Percentiles rank a stretch among this genome's conserved stretches.
Conservation (phyloP, 73 alveolate genomes). For the Paramecium sexaurelia region DNA sequence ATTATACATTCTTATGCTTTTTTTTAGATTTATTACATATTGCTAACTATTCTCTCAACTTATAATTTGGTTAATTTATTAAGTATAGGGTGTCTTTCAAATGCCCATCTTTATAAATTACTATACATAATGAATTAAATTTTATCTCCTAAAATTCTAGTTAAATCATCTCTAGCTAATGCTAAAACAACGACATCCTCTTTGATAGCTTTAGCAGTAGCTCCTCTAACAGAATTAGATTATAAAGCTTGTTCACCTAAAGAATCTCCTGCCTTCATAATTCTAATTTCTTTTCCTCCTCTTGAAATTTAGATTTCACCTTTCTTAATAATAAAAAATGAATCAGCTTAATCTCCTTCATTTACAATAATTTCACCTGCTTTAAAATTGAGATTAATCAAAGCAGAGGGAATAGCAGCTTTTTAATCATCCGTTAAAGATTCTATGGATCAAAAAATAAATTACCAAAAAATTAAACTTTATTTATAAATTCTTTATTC, state of each 20-base stretch:
- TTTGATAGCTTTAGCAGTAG: constrained; percentile 74
- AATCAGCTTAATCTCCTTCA: constrained; percentile 76
- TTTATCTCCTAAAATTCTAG: constrained; percentile 69
- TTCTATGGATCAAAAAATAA: neutral
- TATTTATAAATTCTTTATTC: constrained; percentile 58
- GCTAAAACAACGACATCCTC: constrained; percentile 59
- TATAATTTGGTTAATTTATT: constrained; percentile 60
- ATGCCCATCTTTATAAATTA: constrained; percentile 60
- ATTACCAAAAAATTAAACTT: constrained; percentile 54
- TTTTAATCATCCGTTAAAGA: constrained; percentile 65
- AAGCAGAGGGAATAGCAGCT: constrained; percentile 53
- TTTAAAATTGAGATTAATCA: constrained; percentile 46
- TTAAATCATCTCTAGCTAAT: constrained; percentile 68
- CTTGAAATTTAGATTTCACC: constrained; percentile 69
- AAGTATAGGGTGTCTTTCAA: constrained; percentile 50
- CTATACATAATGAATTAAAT: constrained; percentile 62
- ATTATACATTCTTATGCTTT: constrained; percentile 9
- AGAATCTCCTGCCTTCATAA: constrained; percentile 69
- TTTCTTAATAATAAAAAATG: constrained; percentile 70
- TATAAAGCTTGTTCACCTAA: constrained; percentile 75
- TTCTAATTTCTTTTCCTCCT: constrained; percentile 66
- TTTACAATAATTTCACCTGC: constrained; percentile 69
- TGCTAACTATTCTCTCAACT: constrained; percentile 62
- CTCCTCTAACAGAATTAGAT: constrained; percentile 70
- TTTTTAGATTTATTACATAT: neutral